These are phyloP conservation scores for Neophaeococcomyces aloes DNA, from an alignment of 2,329 filamentous ascomycete species.

Conservation along the genomic window DNA sequence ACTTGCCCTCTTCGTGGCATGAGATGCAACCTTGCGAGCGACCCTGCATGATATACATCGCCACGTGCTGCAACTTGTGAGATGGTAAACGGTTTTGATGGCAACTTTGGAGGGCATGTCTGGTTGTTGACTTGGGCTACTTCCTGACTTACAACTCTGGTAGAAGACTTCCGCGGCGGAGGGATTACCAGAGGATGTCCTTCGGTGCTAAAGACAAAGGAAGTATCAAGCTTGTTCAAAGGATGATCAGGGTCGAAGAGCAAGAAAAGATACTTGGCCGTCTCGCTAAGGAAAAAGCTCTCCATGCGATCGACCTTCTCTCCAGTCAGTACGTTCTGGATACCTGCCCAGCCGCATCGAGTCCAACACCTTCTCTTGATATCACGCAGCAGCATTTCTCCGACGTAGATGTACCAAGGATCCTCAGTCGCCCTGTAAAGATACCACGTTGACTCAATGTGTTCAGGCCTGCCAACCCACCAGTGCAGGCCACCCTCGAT, in stretches of 20 bases:
- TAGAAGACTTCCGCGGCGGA: slow-evolving; percentile 24
- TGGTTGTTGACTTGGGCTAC: slow-evolving; percentile 18
- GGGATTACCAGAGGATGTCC: slow-evolving; percentile 88
- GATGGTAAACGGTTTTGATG: slow-evolving; percentile 54
- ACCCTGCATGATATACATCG: slow-evolving; percentile 83
- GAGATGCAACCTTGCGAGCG: slow-evolving; percentile 68
- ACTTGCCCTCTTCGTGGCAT: slow-evolving; percentile 51
- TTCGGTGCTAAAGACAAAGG: slow-evolving; percentile 92
- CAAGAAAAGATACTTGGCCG: slow-evolving; percentile 87
- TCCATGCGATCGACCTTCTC: slow-evolving; percentile 94
- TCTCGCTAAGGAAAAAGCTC: slow-evolving; percentile 96
- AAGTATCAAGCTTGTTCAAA: slow-evolving; percentile 72
- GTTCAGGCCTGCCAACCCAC: slow-evolving; percentile 94
- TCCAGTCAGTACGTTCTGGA: slow-evolving; percentile 71
- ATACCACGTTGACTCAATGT: slow-evolving; percentile 93
- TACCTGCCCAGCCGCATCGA: slow-evolving; percentile 82
- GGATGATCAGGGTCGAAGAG: slow-evolving; percentile 80
- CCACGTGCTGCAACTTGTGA: slow-evolving; percentile 68
- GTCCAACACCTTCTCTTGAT: slow-evolving; percentile 83
- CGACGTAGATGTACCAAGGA: slow-evolving; percentile 91
- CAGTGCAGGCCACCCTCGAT: slow-evolving; percentile 81
- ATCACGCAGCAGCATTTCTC: slow-evolving; percentile 87
- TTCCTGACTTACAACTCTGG: slow-evolving; percentile 4
- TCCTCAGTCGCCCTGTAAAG: slow-evolving; percentile 89
- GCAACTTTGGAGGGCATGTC: slow-evolving; percentile 56